Percentiles rank a stretch among this genome's conserved stretches.
Evolutionary conservation across 768 basidiomycete species (phyloP).

Genomic region (Chalciporus piperatus): DNA sequence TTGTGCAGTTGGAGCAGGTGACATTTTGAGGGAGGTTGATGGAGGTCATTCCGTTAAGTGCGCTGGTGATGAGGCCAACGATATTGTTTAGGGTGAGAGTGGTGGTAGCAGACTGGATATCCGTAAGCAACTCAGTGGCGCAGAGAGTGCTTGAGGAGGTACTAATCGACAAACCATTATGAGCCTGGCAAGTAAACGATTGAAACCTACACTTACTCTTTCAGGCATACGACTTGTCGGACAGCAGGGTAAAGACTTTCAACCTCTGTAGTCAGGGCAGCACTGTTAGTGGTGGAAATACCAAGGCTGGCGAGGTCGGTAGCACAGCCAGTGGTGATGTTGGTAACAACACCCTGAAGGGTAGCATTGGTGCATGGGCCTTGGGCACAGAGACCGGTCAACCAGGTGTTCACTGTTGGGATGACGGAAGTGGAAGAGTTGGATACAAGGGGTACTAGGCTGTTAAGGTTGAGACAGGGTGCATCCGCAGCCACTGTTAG

Average conservation of each 20-base stretch:
- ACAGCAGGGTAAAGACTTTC: slow-evolving; percentile 55
- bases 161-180: slow-evolving; percentile 14
- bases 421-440: slow-evolving; percentile 35
- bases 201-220: slow-evolving; percentile 48
- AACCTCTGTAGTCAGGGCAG: slow-evolving; percentile 36
- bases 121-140: slow-evolving; percentile 52
- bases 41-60: neutral
- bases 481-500: slow-evolving; percentile 38
- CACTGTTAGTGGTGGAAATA: slow-evolving; percentile 11
- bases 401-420: slow-evolving; percentile 55
- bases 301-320: slow-evolving; percentile 35
- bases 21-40: slow-evolving; percentile 34
- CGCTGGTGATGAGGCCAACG: slow-evolving; percentile 7
- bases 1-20: slow-evolving; percentile 52
- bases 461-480: slow-evolving; percentile 40
- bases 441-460: slow-evolving; percentile 27
- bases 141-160: slow-evolving; percentile 47
- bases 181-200: no score
- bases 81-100: slow-evolving; percentile 22
- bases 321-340: slow-evolving; percentile 51
- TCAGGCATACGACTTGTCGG: slow-evolving; percentile 57
- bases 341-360: slow-evolving; percentile 51
- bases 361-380: slow-evolving; percentile 58
- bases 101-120: slow-evolving; percentile 40
- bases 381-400: slow-evolving; percentile 51